These are phyloP conservation scores for Mrakia hoshinonis DNA, from an alignment of 768 basidiomycete genomes.

Conservation along the genomic window DNA sequence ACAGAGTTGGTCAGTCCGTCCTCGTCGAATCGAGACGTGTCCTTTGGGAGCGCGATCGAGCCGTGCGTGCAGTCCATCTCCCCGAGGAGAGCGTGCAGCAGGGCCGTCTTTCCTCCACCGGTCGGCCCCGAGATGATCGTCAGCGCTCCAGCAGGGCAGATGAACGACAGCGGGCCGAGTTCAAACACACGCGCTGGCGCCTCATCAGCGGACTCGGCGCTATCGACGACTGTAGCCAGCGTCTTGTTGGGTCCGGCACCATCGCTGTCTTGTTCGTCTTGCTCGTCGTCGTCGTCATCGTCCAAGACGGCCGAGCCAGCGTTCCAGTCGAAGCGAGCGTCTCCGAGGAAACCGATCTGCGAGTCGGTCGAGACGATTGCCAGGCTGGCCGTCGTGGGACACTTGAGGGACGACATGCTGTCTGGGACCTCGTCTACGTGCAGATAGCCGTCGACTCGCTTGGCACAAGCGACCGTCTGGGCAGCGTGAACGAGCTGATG, in stretches of 20 bases:
- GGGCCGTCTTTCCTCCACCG: constrained; percentile 67
- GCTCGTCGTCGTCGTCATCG: too few relatives aligned
- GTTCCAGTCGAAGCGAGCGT: constrained; percentile 56
- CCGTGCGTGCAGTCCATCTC: constrained; percentile 57
- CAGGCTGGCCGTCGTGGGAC: constrained; percentile 34
- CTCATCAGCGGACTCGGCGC: neutral
- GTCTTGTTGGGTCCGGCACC: constrained; percentile 13
- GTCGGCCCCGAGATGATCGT: constrained; percentile 65
- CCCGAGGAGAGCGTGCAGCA: constrained; percentile 51
- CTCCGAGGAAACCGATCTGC: constrained; percentile 51
- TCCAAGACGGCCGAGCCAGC: constrained; percentile 48
- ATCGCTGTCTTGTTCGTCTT: constrained; percentile 32
- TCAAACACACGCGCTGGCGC: constrained; percentile 51
- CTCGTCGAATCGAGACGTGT: constrained; percentile 45
- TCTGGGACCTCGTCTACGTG: constrained; percentile 64
- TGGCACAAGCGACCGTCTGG: constrained; percentile 56
- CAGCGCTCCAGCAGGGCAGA: constrained; percentile 64
- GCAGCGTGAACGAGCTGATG: too few relatives aligned
- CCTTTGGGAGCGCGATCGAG: constrained; percentile 58
- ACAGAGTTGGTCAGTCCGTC: constrained; percentile 46
- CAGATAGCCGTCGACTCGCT: constrained; percentile 59
- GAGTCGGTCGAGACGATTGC: constrained; percentile 27
- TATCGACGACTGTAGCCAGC: constrained; percentile 3
- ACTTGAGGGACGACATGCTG: constrained; percentile 59
- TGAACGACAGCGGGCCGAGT: constrained; percentile 55